Evolutionary conservation across 208 protist genomes (phyloP).

Genomic region (Leishmania martiniquensis): DNA sequence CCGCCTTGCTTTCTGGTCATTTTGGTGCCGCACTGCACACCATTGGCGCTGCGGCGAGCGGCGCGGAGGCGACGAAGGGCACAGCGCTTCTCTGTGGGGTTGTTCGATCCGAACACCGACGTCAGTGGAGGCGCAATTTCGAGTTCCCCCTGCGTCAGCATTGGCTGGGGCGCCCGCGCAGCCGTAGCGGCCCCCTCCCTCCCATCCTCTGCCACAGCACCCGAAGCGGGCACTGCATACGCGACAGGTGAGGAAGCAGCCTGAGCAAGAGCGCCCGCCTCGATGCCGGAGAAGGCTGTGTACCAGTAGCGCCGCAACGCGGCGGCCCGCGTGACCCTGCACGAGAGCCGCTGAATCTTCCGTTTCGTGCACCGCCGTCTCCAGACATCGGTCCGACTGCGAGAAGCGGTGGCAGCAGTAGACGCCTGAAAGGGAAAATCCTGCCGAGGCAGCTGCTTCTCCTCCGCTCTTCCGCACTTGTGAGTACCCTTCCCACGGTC

Average conservation of each 20-base stretch:
- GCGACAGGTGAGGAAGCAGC: not conserved
- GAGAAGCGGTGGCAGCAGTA: not conserved
- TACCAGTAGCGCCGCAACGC: constrained; percentile 34
- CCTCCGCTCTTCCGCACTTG: not conserved
- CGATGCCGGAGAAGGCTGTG: constrained; percentile 2
- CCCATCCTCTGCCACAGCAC: no score
- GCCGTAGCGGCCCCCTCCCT: not conserved
- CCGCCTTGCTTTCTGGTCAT: not conserved
- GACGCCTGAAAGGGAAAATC: not conserved
- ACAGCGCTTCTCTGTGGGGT: constrained; percentile 1
- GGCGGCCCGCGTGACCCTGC: constrained; percentile 13
- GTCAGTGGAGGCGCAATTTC: not conserved
- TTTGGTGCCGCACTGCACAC: not conserved
- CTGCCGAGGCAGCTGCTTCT: not conserved
- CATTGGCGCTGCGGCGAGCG: not conserved
- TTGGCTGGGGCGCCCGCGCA: not conserved
- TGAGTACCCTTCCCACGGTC: not conserved
- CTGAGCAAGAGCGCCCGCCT: not conserved
- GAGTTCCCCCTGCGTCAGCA: not conserved
- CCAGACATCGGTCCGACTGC: constrained; percentile 17
- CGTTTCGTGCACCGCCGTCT: constrained; percentile 19
- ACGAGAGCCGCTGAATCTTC: constrained; percentile 22
- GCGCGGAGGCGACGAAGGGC: constrained; percentile 7
- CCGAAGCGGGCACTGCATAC: not conserved
- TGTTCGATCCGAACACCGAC: not conserved